phyloP scores from a whole-genome alignment of 1,284 basidiomycete genomes.

The Lentinus polychrous region DNA sequence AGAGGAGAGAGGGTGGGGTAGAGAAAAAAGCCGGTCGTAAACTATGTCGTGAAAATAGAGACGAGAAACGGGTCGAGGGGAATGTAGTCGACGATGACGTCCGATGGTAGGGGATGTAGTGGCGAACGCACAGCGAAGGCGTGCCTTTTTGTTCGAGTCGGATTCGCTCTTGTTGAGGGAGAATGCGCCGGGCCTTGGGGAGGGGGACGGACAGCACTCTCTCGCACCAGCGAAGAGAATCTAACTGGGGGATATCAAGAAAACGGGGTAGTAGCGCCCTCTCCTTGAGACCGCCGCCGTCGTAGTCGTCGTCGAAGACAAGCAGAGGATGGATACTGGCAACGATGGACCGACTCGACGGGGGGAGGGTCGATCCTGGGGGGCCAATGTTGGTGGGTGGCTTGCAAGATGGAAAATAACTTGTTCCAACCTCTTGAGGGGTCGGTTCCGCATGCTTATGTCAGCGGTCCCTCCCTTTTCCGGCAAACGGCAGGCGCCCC shows the following conservation, averaged over 20 bases:
- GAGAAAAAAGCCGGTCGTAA: constrained; percentile 37
- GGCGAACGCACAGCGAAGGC: constrained; percentile 87
- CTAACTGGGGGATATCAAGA: constrained; percentile 21
- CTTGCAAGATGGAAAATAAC: constrained; percentile 17
- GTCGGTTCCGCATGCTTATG: constrained; percentile 16
- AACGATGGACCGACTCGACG: constrained; percentile 31
- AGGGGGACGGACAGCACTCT: constrained; percentile 17
- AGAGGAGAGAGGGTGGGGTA: constrained; percentile 15
- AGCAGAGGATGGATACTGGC: constrained; percentile 23
- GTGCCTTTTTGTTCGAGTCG: constrained; percentile 63
- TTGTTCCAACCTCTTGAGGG: constrained; percentile 13
- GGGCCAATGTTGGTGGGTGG: constrained; percentile 27
- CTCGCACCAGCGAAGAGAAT: constrained; percentile 22
- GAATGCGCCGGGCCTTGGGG: constrained; percentile 20
- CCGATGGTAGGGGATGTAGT: constrained; percentile 27
- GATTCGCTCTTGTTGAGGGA: constrained; percentile 26
- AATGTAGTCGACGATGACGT: constrained; percentile 28
- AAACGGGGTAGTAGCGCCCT: constrained; percentile 21
- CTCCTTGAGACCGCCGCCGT: constrained; percentile 34
- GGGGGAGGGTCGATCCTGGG: constrained; percentile 40
- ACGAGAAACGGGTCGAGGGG: constrained; percentile 22
- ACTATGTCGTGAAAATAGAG: constrained; percentile 24
- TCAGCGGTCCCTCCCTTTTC: constrained; percentile 12
- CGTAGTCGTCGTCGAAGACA: constrained; percentile 35
- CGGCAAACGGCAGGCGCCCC: constrained; percentile 1